These are phyloP conservation scores for Peterozyma toletana DNA, from an alignment of 805 yeast species.

Conservation along the genomic window DNA sequence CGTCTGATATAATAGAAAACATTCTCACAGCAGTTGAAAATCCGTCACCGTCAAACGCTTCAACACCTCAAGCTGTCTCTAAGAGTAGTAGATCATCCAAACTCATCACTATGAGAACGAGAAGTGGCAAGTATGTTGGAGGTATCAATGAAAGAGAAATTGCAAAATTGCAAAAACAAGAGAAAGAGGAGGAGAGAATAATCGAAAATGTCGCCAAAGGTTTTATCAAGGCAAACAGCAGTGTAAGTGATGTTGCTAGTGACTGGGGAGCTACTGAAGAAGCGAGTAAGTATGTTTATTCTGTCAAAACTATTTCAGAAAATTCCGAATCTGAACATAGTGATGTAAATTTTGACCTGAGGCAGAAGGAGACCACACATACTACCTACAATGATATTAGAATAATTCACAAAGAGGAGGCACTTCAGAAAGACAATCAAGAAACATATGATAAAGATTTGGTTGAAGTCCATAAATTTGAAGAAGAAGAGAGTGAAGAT, in stretches of 20 bases:
- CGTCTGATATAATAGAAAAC: constrained; percentile 1
- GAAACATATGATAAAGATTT: no score
- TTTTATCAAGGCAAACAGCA: constrained; percentile 6
- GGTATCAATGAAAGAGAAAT: constrained; percentile 18
- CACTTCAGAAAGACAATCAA: neutral
- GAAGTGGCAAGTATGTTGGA: constrained; percentile 22
- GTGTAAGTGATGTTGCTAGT: constrained; percentile 9
- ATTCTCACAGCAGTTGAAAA: neutral
- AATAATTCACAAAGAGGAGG: neutral
- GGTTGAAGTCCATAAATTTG: no score
- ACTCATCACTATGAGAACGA: constrained; percentile 19
- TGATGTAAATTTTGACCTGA: no score
- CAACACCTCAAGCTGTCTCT: neutral
- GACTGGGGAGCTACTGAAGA: constrained; percentile 5
- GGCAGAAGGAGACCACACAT: no score
- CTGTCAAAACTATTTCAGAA: no score
- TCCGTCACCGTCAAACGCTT: neutral
- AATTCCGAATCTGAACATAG: no score
- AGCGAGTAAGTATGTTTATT: neutral
- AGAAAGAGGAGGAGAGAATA: constrained; percentile 12
- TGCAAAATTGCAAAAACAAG: constrained; percentile 13
- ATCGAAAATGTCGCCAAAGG: constrained; percentile 16
- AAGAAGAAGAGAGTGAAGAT: no score
- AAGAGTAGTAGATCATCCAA: neutral
- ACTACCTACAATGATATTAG: no score